Percentiles rank a stretch among this genome's conserved stretches.
phyloP scores from a whole-genome alignment of 768 basidiomycete species.

The Suillus lakei region DNA sequence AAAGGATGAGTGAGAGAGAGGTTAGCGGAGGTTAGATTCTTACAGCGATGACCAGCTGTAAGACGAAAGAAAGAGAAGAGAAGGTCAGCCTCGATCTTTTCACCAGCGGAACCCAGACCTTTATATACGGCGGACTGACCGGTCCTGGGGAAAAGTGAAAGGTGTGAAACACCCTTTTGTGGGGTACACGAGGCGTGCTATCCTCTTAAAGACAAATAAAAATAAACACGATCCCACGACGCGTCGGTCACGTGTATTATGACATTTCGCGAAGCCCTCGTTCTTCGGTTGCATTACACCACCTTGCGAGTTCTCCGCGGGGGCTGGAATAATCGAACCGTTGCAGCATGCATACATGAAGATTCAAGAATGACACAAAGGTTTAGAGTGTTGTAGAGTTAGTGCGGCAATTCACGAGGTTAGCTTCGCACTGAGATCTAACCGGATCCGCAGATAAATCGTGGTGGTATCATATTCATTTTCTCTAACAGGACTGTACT shows the following conservation, averaged over 20 bases:
- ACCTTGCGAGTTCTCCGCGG: too few species aligned
- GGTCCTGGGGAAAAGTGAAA: slow-evolving; percentile 7
- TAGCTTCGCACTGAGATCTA: not conserved
- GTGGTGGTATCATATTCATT: not conserved
- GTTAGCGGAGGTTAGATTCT: not conserved
- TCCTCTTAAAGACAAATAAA: slow-evolving; percentile 1
- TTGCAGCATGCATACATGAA: not conserved
- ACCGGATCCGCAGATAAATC: not conserved
- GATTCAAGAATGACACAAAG: not conserved
- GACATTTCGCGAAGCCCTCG: not conserved
- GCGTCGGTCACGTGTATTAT: slow-evolving; percentile 8
- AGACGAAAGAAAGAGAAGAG: slow-evolving; percentile 9
- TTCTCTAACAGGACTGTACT: not conserved
- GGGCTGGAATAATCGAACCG: not conserved
- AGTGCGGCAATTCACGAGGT: not conserved
- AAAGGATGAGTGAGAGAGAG: not conserved
- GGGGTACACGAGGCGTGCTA: slow-evolving; percentile 7
- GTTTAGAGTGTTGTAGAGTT: not conserved
- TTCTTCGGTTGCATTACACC: not conserved
- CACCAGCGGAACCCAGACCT: slow-evolving; percentile 4
- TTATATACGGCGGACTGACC: slow-evolving; percentile 9
- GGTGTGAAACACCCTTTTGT: slow-evolving; percentile 7
- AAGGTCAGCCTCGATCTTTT: slow-evolving; percentile 1
- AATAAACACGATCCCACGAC: slow-evolving; percentile 5
- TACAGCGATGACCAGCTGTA: slow-evolving; percentile 6